A percentile compares a stretch with the other conserved stretches of the same genome.
Conservation (phyloP, 176 grass and related monocot genomes). For the Bothriochloa decipiens region DNA sequence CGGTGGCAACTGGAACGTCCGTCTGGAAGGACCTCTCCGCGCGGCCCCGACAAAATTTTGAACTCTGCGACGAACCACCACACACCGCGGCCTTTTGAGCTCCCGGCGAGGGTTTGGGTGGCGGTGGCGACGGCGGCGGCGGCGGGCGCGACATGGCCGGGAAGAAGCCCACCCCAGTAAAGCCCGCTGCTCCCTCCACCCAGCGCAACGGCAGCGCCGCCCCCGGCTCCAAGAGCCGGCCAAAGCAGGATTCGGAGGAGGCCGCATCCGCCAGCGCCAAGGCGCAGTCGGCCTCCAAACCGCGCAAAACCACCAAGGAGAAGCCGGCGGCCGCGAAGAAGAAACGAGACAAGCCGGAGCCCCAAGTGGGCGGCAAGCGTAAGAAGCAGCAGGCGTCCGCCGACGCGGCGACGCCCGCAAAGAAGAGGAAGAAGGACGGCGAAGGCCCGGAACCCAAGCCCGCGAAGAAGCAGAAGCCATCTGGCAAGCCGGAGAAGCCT, state of each 20-base stretch:
- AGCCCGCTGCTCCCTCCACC: neutral
- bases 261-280: constrained; percentile 9
- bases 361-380: constrained; percentile 7
- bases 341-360: constrained; percentile 11
- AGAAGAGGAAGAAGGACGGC: constrained; percentile 36
- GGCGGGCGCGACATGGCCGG: constrained; percentile 35
- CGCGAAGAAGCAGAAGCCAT: neutral
- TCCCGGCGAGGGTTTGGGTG: constrained; percentile 23
- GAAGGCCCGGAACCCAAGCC: constrained; percentile 4
- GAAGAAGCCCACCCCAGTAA: constrained; percentile 28
- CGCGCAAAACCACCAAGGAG: constrained; percentile 14
- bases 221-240: neutral
- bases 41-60: no score
- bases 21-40: no score
- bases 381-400: constrained; percentile 32
- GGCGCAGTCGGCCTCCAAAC: neutral
- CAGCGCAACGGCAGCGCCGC: neutral
- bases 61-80: no score
- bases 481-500: neutral
- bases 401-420: neutral
- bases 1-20: no score
- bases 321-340: constrained; percentile 27
- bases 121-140: neutral
- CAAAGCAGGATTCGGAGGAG: constrained; percentile 1
- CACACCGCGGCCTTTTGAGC: neutral